These are phyloP conservation scores for Tetracladium setigerum DNA, from an alignment of 495 filamentous ascomycete genomes.

Conservation along the genomic window DNA sequence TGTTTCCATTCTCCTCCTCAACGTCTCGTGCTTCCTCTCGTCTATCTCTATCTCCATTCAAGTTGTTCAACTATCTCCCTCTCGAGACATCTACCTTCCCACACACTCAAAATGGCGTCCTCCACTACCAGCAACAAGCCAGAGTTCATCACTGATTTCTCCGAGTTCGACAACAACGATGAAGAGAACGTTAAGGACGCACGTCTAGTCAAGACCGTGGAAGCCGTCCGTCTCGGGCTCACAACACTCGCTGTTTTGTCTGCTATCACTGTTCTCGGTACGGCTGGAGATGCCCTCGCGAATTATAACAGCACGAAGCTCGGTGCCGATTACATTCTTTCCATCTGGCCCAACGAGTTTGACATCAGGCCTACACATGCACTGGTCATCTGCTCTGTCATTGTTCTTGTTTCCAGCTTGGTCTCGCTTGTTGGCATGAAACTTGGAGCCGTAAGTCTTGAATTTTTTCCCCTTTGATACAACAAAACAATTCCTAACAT, in stretches of 20 bases:
- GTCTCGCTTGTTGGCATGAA: conserved; percentile 25
- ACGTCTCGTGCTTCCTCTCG: too few species aligned
- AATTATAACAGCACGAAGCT: conserved; percentile 43
- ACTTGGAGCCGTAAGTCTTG: conserved; percentile 13
- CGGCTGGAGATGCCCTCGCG: conserved; percentile 37
- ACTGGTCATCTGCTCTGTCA: conserved; percentile 34
- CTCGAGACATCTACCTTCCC: too few species aligned
- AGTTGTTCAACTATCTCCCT: too few species aligned
- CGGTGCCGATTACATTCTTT: conserved; percentile 28
- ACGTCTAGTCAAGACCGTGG: conserved; percentile 20
- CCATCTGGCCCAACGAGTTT: conserved; percentile 45
- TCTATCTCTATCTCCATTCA: too few species aligned
- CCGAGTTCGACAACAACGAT: conserved; percentile 13
- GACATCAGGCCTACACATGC: conserved; percentile 42
- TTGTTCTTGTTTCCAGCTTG: conserved; percentile 36
- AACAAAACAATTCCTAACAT: not conserved
- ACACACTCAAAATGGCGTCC: too few species aligned
- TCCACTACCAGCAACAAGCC: conserved; percentile 1
- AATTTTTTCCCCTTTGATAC: not conserved
- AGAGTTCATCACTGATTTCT: conserved; percentile 1
- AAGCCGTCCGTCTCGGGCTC: conserved; percentile 34
- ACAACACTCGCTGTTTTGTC: conserved; percentile 40
- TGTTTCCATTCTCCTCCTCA: too few species aligned
- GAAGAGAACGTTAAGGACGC: not conserved
- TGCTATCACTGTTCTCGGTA: conserved; percentile 39